phyloP scores from a whole-genome alignment of 106 monocot genomes.

The Phalaenopsis aphrodite region DNA sequence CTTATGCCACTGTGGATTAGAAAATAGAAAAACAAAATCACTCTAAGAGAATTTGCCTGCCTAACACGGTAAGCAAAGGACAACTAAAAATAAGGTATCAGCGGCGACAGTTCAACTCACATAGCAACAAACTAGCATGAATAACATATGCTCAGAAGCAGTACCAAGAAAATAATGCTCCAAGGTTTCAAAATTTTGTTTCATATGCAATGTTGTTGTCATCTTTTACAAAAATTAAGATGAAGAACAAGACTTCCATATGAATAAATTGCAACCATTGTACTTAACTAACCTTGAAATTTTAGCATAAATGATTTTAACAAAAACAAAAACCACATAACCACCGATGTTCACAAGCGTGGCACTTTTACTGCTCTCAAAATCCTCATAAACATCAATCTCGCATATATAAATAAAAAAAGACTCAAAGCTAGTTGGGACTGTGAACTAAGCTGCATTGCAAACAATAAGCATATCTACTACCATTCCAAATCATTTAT shows the following conservation, averaged over 20 bases:
- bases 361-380: background rate
- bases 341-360: background rate
- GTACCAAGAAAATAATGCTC: background rate
- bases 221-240: background rate
- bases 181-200: background rate
- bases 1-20: background rate
- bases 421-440: too few species aligned
- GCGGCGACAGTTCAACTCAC: background rate
- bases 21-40: background rate
- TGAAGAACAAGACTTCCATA: background rate
- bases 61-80: background rate
- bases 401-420: background rate
- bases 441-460: too few species aligned
- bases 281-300: background rate
- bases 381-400: background rate
- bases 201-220: background rate
- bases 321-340: background rate
- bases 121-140: background rate
- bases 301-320: background rate
- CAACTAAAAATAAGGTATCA: background rate
- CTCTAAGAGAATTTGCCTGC: background rate
- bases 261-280: background rate
- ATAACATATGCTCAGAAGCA: background rate
- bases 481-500: conserved; percentile 1
- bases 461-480: background rate